Percentiles rank a stretch among this genome's conserved stretches.
Evolutionary conservation across 2,329 filamentous ascomycete genomes (phyloP).

Genomic region (Fusarium oligoseptatum): DNA sequence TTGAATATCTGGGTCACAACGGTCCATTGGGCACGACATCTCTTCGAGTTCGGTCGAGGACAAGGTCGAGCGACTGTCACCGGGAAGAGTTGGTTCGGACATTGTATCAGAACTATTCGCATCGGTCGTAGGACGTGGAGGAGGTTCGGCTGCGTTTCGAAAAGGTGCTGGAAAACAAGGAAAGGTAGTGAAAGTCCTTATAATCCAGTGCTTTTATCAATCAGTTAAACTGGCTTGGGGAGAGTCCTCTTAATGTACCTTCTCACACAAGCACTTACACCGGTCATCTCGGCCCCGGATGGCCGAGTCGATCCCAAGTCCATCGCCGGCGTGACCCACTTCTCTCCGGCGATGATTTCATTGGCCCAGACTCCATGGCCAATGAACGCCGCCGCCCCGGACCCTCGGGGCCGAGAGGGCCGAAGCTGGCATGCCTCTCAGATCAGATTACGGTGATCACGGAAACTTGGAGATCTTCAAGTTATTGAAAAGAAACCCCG

Average conservation of each 20-base stretch:
- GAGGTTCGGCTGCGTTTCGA: background rate
- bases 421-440: background rate
- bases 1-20: background rate
- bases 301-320: background rate
- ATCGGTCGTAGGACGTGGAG: background rate
- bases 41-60: background rate
- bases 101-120: background rate
- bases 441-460: background rate
- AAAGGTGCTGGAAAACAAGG: background rate
- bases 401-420: conserved; percentile 6
- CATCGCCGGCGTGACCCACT: background rate
- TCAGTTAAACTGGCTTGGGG: background rate
- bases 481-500: background rate
- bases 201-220: background rate
- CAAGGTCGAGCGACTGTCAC: background rate
- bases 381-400: background rate
- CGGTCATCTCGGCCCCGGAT: background rate
- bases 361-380: background rate
- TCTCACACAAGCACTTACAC: background rate
- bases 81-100: background rate
- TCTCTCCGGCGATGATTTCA: background rate
- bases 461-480: background rate
- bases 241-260: background rate
- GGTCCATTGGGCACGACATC: background rate
- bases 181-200: background rate